These are phyloP conservation scores for Auxenochlorella pyrenoidosa DNA, from an alignment of 139 green algal species.

Conservation along the genomic window DNA sequence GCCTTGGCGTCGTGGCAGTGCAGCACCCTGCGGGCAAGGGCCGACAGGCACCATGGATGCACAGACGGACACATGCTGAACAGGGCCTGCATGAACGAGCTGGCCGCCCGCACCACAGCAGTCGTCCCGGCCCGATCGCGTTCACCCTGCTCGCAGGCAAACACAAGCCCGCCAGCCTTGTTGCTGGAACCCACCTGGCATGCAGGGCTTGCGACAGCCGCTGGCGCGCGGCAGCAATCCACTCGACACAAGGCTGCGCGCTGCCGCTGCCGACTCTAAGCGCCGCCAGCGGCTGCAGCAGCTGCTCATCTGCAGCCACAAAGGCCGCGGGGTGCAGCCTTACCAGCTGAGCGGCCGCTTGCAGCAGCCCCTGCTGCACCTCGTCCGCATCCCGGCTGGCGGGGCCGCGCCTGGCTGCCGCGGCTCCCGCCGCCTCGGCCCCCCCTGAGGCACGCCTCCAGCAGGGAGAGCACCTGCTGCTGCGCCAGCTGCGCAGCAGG, in stretches of 20 bases:
- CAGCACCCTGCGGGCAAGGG: slow-evolving; percentile 22
- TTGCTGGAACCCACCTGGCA: neutral
- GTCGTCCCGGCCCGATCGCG: no score
- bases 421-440: neutral
- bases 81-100: no score
- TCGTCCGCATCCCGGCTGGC: neutral
- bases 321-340: slow-evolving; percentile 19
- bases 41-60: neutral
- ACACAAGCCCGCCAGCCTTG: neutral
- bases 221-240: neutral
- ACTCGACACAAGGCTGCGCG: neutral
- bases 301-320: slow-evolving; percentile 17
- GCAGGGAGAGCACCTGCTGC: slow-evolving; percentile 16
- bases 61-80: no score
- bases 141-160: neutral
- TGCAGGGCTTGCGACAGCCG: slow-evolving; percentile 15
- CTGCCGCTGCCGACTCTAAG: neutral
- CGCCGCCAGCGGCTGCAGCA: slow-evolving; percentile 8
- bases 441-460: slow-evolving; percentile 5
- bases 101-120: no score
- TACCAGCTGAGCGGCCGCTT: neutral
- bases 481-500: neutral
- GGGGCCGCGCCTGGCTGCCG: neutral
- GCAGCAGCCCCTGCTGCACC: neutral
- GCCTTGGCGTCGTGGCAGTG: slow-evolving; percentile 15